A percentile compares a stretch with the other conserved stretches of the same genome.
Conservation (phyloP, 768 basidiomycete genomes). For the Pleurotus salmoneostramineus region DNA sequence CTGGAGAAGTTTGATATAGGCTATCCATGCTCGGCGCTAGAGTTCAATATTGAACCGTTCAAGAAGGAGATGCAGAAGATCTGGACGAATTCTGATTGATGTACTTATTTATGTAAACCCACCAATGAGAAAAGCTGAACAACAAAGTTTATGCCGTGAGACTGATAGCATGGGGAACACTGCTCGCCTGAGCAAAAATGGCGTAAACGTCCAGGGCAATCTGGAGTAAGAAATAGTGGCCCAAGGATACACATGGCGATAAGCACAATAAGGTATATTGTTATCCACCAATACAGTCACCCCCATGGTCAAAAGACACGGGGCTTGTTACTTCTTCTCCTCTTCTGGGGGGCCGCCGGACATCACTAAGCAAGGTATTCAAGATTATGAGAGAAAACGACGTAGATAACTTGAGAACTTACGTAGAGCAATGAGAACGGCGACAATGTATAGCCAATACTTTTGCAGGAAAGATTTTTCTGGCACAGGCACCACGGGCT, state of each 20-base stretch:
- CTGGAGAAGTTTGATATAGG: conserved; percentile 91
- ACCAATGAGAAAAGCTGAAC: not conserved
- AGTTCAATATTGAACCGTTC: conserved; percentile 95
- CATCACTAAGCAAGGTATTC: not conserved
- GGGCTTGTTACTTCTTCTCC: not conserved
- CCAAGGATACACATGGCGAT: not conserved
- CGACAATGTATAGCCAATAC: conserved; percentile 84
- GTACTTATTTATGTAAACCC: not conserved
- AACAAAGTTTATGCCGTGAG: not conserved
- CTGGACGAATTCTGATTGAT: conserved; percentile 43
- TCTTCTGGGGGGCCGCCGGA: conserved; percentile 6
- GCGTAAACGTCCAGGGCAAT: too few relatives aligned
- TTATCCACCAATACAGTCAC: not conserved
- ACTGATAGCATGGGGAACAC: not conserved
- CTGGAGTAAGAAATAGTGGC: too few relatives aligned
- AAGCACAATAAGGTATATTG: not conserved
- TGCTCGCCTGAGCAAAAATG: too few relatives aligned
- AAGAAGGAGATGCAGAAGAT: conserved; percentile 62
- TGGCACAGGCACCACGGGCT: conserved; percentile 50
- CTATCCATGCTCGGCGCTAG: conserved; percentile 92
- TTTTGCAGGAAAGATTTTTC: conserved; percentile 85
- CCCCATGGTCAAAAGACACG: not conserved
- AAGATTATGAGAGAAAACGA: not conserved
- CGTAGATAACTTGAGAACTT: conserved; percentile 17
- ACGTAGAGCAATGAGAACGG: conserved; percentile 56